Evolutionary conservation across 441 rosid genomes (phyloP).

Genomic region (Capsella rubella): DNA sequence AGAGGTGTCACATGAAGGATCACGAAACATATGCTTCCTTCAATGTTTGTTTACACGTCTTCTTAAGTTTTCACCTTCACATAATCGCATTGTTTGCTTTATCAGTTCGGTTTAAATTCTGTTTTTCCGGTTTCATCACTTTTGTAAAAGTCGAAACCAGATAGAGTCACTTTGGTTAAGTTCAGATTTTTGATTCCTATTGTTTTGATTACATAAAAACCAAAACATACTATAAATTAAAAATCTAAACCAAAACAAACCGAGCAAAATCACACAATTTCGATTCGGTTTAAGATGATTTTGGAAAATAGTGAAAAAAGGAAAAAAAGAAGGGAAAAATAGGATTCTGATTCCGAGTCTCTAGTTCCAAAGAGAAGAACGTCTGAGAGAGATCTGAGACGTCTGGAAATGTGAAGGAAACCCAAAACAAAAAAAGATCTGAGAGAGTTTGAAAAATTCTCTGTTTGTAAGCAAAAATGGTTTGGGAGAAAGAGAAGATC

Average conservation of each 20-base stretch:
- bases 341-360: conserved; percentile 46
- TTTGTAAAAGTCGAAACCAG: neutral
- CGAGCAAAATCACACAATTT: conserved; percentile 1
- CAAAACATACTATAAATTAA: neutral
- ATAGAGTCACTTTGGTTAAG: neutral
- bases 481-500: conserved; percentile 48
- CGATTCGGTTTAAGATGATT: conserved; percentile 13
- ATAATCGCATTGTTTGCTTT: neutral
- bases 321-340: conserved; percentile 1
- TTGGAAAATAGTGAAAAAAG: neutral
- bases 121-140: neutral
- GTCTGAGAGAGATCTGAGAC: conserved; percentile 41
- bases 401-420: conserved; percentile 40
- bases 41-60: conserved; percentile 5
- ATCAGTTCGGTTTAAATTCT: neutral
- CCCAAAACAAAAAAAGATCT: conserved; percentile 14
- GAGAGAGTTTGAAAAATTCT: conserved; percentile 2
- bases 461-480: conserved; percentile 36
- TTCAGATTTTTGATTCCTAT: neutral
- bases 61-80: neutral
- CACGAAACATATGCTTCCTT: conserved; percentile 36
- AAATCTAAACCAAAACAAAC: neutral
- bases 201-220: neutral
- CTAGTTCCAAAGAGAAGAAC: conserved; percentile 45
- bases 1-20: conserved; percentile 35